phyloP scores from a whole-genome alignment of 306 rosid genomes.

The Cucurbita pepo region DNA sequence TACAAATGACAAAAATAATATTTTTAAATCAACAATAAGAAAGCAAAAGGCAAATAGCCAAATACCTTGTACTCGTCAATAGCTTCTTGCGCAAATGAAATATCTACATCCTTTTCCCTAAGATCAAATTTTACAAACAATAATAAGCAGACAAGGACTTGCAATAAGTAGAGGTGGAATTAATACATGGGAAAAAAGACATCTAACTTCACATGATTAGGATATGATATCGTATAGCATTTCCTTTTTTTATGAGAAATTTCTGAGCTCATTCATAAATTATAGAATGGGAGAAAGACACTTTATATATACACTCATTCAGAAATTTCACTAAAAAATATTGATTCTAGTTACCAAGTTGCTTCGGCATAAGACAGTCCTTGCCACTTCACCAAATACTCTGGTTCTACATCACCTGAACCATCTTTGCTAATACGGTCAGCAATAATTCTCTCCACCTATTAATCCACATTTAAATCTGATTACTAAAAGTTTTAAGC shows the following conservation, averaged over 20 bases:
- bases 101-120: conserved; percentile 96
- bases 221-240: neutral
- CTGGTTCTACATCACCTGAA: conserved; percentile 62
- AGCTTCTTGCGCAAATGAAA: conserved; percentile 85
- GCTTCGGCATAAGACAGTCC: conserved; percentile 98
- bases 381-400: conserved; percentile 96
- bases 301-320: neutral
- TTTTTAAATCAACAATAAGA: neutral
- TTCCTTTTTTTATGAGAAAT: neutral
- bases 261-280: neutral
- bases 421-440: conserved; percentile 72
- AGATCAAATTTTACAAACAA: conserved; percentile 12
- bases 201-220: neutral
- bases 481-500: conserved; percentile 7
- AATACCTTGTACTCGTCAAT: conserved; percentile 93
- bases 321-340: neutral
- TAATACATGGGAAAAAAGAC: neutral
- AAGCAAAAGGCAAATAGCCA: neutral
- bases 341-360: conserved; percentile 47
- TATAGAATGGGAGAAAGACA: neutral
- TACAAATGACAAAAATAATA: neutral
- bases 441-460: conserved; percentile 93
- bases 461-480: conserved; percentile 9
- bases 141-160: conserved; percentile 10
- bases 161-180: neutral